Evolutionary conservation across 352 stramenopile genomes (phyloP), one percentile per base, ranked within the genome.

Genomic region (Phytophthora sansomeana): DNA sequence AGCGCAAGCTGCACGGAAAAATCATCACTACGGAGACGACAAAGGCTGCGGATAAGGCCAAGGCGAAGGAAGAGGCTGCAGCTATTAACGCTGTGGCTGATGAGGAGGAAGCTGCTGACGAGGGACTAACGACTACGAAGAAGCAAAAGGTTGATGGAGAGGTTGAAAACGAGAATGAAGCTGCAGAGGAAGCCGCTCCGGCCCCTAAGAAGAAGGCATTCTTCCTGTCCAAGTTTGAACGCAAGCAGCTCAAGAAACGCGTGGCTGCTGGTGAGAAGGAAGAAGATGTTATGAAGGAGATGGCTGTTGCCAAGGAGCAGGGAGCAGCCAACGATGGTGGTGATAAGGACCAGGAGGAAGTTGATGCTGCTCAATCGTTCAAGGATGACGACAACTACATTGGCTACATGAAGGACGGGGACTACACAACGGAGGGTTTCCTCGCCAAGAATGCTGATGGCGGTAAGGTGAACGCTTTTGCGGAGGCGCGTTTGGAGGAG

Each of bases 211-310:
- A 90, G 67, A 88, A 90, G 52, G 92, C 95, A 30, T 74, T 90
- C 7, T 96, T 93, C 56, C 60, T 99, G 30, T 98, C 95, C 32
- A 98, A 98, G 61, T 92, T 94, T 35, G 93, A 98, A 64, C 87
- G 97, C n/a, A 98, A 97, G 60, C 84, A 93, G 60, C 72, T 98
- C 29, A 98, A 98, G 74, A 98, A 98, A 61, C 84, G 86, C 41
- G 69, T 95, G 13, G 81, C 75, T 28, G 79, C 76, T 24, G 86
- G 87, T 38, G 87, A 91, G 52, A 90, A 87, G 57, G 83, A 92
- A 30, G 81, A 80, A 8, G 78, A 91, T n/a, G 75, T 93, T 26
- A 81, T 95, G 80, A 77, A 89, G 50, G 69, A 84, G 64, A 56
- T 95, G 17, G 43, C 62, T 1, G 68, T 74, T 1, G 56, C 76